Evolutionary conservation across 2,329 filamentous ascomycete species (phyloP).

Genomic region (Aspergillus sp.): DNA sequence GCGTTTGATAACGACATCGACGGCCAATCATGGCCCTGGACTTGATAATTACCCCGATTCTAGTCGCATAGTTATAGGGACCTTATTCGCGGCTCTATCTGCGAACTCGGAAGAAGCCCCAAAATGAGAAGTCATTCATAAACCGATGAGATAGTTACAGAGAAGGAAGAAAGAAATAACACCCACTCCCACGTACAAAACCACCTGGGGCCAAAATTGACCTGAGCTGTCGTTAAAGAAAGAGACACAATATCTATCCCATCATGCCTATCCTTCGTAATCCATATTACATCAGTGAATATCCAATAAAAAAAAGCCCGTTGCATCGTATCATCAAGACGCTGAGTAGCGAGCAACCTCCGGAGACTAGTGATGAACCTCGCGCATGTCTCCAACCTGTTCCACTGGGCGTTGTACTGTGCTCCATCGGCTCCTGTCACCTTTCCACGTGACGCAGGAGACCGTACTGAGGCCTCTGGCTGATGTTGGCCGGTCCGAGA

Average conservation of each 20-base stretch:
- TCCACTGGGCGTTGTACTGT: background rate
- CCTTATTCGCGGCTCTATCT: background rate
- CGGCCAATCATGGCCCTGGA: too few species aligned
- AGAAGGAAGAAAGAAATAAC: background rate
- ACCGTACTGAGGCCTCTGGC: background rate
- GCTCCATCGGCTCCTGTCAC: too few species aligned
- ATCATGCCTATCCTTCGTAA: too few species aligned
- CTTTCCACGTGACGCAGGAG: background rate
- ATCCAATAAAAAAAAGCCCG: conserved; percentile 8
- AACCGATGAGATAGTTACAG: background rate
- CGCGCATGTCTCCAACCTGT: conserved; percentile 2
- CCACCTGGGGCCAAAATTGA: background rate
- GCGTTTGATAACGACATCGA: too few species aligned
- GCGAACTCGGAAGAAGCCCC: too few species aligned
- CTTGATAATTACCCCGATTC: too few species aligned
- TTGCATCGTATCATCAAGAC: conserved; percentile 9
- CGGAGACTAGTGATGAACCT: conserved; percentile 3
- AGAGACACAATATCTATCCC: background rate
- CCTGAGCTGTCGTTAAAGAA: background rate
- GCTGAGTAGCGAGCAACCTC: conserved; percentile 7
- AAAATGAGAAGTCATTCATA: background rate
- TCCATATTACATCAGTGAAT: conserved; percentile 2
- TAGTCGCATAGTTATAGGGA: background rate
- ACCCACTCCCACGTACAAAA: background rate
- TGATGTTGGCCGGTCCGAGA: background rate